Base-by-base conservation (phyloP, 495 filamentous ascomycete species). In the Penicillium coffeae region DNA sequence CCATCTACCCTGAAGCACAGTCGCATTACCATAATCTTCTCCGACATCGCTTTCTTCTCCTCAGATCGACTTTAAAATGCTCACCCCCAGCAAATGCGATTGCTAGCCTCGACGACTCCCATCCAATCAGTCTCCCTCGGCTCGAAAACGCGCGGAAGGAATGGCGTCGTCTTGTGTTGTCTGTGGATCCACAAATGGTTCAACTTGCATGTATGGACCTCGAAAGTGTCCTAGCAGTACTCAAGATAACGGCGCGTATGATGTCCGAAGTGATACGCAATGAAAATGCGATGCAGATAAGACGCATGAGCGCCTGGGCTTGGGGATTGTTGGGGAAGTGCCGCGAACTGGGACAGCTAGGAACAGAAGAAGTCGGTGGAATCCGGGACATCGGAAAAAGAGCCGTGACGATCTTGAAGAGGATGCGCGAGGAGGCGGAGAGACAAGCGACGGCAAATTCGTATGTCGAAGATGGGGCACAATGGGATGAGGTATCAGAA, bases 141-240 rank as follows among this genome's bases (percentile, higher is more conserved):
- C 55, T 77, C 59, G 32, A 66, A 50, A 39, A 51, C 41, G 52
- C 73, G 48, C 47, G 66, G 48, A 65, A 74, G 62, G 44, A 77
- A 69, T 76, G 72, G 77, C 55, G 71, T 46, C 58, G 80, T 54
- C 72, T 78, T 20, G 36, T 83, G 46, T 47, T 78, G 53, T 41
- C 70, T 65, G 65, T 80, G 5, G 78, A 84, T 40, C 89, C 89
- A 7, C 65, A 76, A 13, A 84, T 85, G 9, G 79, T 73, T 0
- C 87, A 90, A 56, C 56, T 92, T 14, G 84, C 82, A 0, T 75
- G 76, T 15, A 84, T 92, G 81, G 76, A 86, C 55, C 78, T 78
- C 47, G 71, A 70, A 3, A 74, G 70, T 47, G 77, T 85, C 3
- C 57, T 89, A 14, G 70, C 73, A 15, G 66, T 89, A 6, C 47